phyloP scores from a whole-genome alignment of 129 eudicot genomes.

The Lonicera japonica region DNA sequence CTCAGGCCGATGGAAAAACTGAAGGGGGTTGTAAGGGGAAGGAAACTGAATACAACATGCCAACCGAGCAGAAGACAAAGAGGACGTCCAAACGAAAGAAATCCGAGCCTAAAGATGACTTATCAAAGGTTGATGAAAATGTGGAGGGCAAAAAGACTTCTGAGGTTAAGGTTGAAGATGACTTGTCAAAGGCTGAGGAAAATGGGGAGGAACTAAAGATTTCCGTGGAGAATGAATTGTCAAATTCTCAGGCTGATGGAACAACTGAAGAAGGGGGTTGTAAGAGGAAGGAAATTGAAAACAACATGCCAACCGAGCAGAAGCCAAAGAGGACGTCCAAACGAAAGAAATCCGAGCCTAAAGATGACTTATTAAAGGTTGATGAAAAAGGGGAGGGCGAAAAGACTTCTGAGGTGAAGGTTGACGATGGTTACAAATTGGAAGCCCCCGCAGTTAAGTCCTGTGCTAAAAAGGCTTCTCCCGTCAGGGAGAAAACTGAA shows the following conservation, averaged over 20 bases:
- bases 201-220: neutral
- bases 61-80: neutral
- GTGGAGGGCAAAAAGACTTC: no score
- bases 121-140: no score
- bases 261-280: no score
- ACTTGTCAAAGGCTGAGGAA: no score
- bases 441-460: neutral
- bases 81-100: no score
- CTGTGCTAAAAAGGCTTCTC: neutral
- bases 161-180: neutral
- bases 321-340: neutral
- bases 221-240: no score
- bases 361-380: neutral
- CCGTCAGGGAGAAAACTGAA: neutral
- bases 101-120: no score
- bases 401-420: neutral
- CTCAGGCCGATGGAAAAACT: neutral
- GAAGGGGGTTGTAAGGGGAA: neutral
- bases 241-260: no score
- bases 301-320: neutral
- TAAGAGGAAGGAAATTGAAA: no score
- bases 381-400: neutral
- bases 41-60: neutral
- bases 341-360: neutral
- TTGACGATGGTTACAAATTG: neutral